Evolutionary conservation across 2,329 filamentous ascomycete species (phyloP), one percentile per base, ranked within the genome.

Genomic region (Hymenoscyphus occultus): DNA sequence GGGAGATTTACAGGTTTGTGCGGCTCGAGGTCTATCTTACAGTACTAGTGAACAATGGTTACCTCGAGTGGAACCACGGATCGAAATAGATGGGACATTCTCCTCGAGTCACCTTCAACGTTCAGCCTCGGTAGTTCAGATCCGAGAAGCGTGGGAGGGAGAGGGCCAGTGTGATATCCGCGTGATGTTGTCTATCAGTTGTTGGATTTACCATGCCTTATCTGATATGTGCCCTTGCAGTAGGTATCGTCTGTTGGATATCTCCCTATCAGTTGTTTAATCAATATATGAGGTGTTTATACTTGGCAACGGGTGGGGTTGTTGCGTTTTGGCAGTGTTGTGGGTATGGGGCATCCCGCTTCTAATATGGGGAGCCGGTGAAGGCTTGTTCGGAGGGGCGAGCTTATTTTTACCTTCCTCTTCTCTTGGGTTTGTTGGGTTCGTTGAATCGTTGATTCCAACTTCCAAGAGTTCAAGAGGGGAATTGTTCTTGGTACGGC

Each of bases 61-160:
- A 51, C 45, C 45, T 51, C 19, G n/a, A 51, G 45, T 51, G 45
- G 45, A 13, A 54, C 48, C 48, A 54, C 22, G 48, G n/a, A 54
- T 28, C 12, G 3, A 51, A 51, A 19, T 22, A 10, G 45, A 9
- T 51, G 7, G 13, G 45, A 22, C 45, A 54, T 54, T 54, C 48
- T 54, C 22, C 35, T 54, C 48, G 19, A 31, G 6, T 54, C 48
- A 35, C 35, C 35, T 54, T n/a, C 48, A 54, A 54, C 19, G 48
- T 54, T 54, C 48, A 28, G 9, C 48, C 19, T 28, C 48, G 48
- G 48, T 28, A 19, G 22, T 54, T 54, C 48, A 13, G 19, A 35
- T 35, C 5, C 9, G 35, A 35, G 3, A 7, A 35, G 35, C 9
- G 6, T 35, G 35, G 9, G 9, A 35, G 35, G 22, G 48, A 28